phyloP scores from a whole-genome alignment of 75 land plant species.

The Gnetum montanum region DNA sequence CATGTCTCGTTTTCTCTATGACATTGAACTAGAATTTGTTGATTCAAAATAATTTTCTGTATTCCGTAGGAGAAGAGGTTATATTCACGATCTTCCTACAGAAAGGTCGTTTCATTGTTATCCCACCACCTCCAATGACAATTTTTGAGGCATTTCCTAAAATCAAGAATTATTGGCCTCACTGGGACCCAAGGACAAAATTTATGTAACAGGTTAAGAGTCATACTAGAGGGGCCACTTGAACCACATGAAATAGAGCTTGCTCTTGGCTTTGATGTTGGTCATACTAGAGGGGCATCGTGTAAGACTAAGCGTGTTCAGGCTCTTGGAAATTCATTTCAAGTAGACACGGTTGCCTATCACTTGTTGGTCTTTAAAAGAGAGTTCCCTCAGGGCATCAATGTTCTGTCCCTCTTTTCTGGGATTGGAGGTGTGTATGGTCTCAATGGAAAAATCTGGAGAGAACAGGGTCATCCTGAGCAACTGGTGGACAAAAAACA shows the following conservation, averaged over 20 bases:
- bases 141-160: slow-evolving; percentile 40
- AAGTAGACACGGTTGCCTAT: slow-evolving; percentile 27
- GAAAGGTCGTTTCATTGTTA: slow-evolving; percentile 25
- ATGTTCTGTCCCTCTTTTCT: slow-evolving; percentile 31
- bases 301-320: slow-evolving; percentile 17
- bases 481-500: slow-evolving; percentile 76
- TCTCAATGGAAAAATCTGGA: slow-evolving; percentile 18
- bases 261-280: slow-evolving; percentile 31
- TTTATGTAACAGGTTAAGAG: slow-evolving; percentile 47
- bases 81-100: slow-evolving; percentile 53
- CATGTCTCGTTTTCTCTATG: slow-evolving; percentile 25
- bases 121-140: slow-evolving; percentile 32
- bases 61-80: slow-evolving; percentile 40
- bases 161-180: slow-evolving; percentile 37
- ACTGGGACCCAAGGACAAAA: slow-evolving; percentile 44
- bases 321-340: slow-evolving; percentile 43
- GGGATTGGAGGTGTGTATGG: slow-evolving; percentile 40
- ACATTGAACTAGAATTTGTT: slow-evolving; percentile 38
- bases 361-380: slow-evolving; percentile 27
- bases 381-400: slow-evolving; percentile 26
- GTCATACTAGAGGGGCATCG: slow-evolving; percentile 31
- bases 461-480: slow-evolving; percentile 40
- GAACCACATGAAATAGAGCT: slow-evolving; percentile 53
- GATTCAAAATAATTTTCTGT: slow-evolving; percentile 41
- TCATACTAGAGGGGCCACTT: slow-evolving; percentile 30